Conservation (phyloP, 2,329 filamentous ascomycete genomes). For the Orbilia quercus region DNA sequence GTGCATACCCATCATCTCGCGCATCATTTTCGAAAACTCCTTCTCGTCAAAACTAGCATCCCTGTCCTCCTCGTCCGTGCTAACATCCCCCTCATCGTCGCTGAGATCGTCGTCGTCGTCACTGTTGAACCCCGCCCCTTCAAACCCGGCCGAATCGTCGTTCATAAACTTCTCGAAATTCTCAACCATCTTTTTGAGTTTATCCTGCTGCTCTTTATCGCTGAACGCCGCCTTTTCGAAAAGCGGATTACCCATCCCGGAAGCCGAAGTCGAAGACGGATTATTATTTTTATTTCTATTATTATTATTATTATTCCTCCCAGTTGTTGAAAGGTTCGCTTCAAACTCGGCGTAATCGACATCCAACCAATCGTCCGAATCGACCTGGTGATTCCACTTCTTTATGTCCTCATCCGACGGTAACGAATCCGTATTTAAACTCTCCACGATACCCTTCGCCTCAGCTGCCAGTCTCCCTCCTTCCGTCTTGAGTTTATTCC, state of each 20-base stretch:
- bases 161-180: slow-evolving; percentile 93
- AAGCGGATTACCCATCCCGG: slow-evolving; percentile 45
- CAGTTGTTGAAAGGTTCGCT: slow-evolving; percentile 72
- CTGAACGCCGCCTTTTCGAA: slow-evolving; percentile 68
- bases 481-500: slow-evolving; percentile 70
- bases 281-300: slow-evolving; percentile 48
- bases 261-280: no score
- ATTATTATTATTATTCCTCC: slow-evolving; percentile 46
- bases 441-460: slow-evolving; percentile 43
- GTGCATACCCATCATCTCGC: slow-evolving; percentile 83
- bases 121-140: slow-evolving; percentile 77
- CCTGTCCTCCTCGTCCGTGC: slow-evolving; percentile 68
- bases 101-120: slow-evolving; percentile 66
- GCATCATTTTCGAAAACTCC: slow-evolving; percentile 88
- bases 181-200: slow-evolving; percentile 89
- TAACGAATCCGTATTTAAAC: slow-evolving; percentile 63
- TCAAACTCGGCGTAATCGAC: slow-evolving; percentile 93
- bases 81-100: slow-evolving; percentile 66
- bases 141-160: slow-evolving; percentile 76
- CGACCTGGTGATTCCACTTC: slow-evolving; percentile 76
- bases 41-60: slow-evolving; percentile 81
- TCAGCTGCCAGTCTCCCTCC: slow-evolving; percentile 55
- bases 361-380: slow-evolving; percentile 90
- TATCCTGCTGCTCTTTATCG: slow-evolving; percentile 75
- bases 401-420: slow-evolving; percentile 79